Conservation (phyloP, 352 stramenopile genomes). For the Globisporangium viniferum region DNA sequence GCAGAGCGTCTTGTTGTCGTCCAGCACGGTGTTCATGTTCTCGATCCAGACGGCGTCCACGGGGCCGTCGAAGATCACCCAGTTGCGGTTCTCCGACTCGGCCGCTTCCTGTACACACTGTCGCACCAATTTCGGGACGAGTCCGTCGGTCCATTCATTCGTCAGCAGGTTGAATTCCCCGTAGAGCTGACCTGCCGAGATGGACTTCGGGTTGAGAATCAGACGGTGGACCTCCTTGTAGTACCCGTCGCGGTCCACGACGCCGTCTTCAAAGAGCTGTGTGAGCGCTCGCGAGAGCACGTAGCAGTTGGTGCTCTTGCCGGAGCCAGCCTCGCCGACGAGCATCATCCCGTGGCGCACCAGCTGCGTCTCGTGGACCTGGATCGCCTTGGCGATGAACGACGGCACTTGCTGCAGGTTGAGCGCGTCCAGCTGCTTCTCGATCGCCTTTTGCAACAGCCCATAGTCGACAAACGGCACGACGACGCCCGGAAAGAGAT, state of each 20-base stretch:
- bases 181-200: slow-evolving; percentile 94
- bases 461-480: slow-evolving; percentile 94
- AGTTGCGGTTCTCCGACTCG: slow-evolving; percentile 85
- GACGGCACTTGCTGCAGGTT: slow-evolving; percentile 83
- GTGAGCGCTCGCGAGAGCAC: slow-evolving; percentile 73
- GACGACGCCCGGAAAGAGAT: slow-evolving; percentile 93
- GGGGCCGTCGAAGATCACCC: slow-evolving; percentile 89
- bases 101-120: slow-evolving; percentile 79
- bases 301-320: slow-evolving; percentile 86
- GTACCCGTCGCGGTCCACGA: slow-evolving; percentile 82
- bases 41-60: slow-evolving; percentile 93
- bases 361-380: slow-evolving; percentile 89
- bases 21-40: slow-evolving; percentile 90
- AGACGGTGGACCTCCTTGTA: slow-evolving; percentile 86
- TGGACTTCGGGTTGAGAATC: slow-evolving; percentile 94
- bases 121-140: slow-evolving; percentile 91
- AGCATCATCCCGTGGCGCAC: slow-evolving; percentile 95
- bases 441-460: slow-evolving; percentile 85
- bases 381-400: slow-evolving; percentile 86
- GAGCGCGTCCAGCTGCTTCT: slow-evolving; percentile 70
- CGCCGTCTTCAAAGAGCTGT: slow-evolving; percentile 71
- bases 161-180: slow-evolving; percentile 93
- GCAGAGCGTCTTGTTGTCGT: slow-evolving; percentile 88
- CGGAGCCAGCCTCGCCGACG: slow-evolving; percentile 87
- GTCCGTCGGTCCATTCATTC: slow-evolving; percentile 93